phyloP scores from a whole-genome alignment of 306 rosid genomes.

The Trifolium dubium region DNA sequence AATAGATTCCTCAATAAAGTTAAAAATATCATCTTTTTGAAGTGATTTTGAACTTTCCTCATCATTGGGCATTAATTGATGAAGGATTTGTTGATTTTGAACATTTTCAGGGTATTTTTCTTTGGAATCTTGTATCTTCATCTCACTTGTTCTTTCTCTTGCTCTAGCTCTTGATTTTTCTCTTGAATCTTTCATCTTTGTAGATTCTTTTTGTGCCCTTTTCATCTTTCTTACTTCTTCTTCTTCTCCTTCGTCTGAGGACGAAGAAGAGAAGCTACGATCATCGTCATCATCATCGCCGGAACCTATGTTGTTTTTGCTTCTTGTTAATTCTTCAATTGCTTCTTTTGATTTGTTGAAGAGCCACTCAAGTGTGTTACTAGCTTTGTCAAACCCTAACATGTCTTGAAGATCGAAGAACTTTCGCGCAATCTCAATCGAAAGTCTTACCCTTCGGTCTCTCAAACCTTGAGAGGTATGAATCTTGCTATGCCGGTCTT shows the following conservation, averaged over 20 bases:
- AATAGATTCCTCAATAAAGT: constrained; percentile 49
- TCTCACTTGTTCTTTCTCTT: constrained; percentile 62
- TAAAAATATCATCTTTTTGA: constrained; percentile 40
- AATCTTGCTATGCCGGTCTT: constrained; percentile 91
- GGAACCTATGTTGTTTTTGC: constrained; percentile 29
- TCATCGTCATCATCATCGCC: neutral
- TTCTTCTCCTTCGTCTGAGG: constrained; percentile 37
- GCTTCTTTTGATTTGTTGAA: constrained; percentile 64
- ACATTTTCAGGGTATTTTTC: constrained; percentile 41
- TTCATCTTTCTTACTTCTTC: constrained; percentile 31
- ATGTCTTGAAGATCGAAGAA: constrained; percentile 94
- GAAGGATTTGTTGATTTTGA: constrained; percentile 46
- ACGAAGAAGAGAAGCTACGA: constrained; percentile 37
- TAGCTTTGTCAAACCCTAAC: constrained; percentile 93
- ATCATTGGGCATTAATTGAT: constrained; percentile 46
- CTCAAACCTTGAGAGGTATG: constrained; percentile 83
- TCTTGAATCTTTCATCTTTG: constrained; percentile 55
- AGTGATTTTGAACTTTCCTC: constrained; percentile 6
- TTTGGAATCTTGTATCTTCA: constrained; percentile 39
- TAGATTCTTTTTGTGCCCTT: constrained; percentile 6
- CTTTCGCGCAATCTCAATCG: constrained; percentile 73
- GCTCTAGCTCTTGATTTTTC: constrained; percentile 80
- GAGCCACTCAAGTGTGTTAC: constrained; percentile 90
- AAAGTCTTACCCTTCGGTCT: constrained; percentile 80
- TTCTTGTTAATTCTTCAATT: constrained; percentile 53